These are phyloP conservation scores for Scutellaria baicalensis DNA, from an alignment of 257 asterid genomes.

Conservation along the genomic window DNA sequence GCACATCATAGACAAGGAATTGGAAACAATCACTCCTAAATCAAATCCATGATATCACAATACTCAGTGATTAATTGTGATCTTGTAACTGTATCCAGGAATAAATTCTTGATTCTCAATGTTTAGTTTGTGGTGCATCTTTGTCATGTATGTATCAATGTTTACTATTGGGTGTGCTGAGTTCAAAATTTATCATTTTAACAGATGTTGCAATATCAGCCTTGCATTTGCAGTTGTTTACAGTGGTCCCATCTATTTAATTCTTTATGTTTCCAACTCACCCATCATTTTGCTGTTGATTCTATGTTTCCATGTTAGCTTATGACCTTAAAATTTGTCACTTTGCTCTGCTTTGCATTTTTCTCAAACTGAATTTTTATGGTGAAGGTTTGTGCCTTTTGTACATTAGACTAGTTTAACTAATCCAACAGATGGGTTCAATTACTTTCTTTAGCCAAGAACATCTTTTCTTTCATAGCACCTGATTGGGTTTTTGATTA, in stretches of 20 bases:
- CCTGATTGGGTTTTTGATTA: neutral
- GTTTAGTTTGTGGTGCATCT: neutral
- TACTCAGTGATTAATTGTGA: neutral
- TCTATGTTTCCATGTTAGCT: neutral
- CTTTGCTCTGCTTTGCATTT: neutral
- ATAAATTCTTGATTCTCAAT: neutral
- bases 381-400: neutral
- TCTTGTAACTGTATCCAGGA: neutral
- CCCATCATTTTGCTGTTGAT: neutral
- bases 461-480: neutral
- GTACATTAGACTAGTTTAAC: neutral
- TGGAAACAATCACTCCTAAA: neutral
- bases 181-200: neutral
- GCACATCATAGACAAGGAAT: too few species aligned
- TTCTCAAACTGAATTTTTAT: neutral
- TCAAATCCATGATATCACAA: neutral
- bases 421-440: neutral
- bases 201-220: neutral
- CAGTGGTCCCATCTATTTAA: neutral
- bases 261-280: neutral
- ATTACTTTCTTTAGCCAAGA: neutral
- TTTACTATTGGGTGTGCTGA: neutral
- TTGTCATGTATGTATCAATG: neutral
- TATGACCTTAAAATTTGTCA: neutral
- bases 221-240: neutral